Evolutionary conservation across 1,284 basidiomycete species (phyloP), one percentile per base, ranked within the genome.

Genomic region (Leccinum solheimii): DNA sequence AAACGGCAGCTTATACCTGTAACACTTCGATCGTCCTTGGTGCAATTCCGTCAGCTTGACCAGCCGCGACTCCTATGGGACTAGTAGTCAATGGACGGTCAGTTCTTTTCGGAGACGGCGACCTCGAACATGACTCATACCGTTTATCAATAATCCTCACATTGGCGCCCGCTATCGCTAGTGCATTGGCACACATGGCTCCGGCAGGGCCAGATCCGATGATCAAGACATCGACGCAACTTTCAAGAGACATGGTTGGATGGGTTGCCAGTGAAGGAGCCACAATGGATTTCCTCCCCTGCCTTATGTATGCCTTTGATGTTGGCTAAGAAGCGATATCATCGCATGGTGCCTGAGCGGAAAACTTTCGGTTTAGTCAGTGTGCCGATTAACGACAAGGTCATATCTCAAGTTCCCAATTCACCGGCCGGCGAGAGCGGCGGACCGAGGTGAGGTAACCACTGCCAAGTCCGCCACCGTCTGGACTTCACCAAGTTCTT

Each of bases 401-500:
- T 34, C 23, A 23, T 11, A 13, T 34, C 32, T 34, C 32, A 34
- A 34, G 30, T 30, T 30, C 26, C 9, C 30, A 34, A 13, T 34
- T 30, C 30, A 30, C 30, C 30, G 36, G 14, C 14, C 36, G 36
- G 8, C 11, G 14, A 14, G 36, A 38, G 16, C 36, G 14, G 36
- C 34, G 13, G 34, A 38, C 36, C 83, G 13, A 6, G 32, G 32
- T 34, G 13, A 13, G 32, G 6, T 32, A 30, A 30, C 27, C 27
- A 30, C 30, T 30, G 27, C 27, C 8, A 30, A 30, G 27, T 30
- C 27, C 27, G 27, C 27, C 27, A 30, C 27, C 27, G 30, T 30
- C 30, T 9, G 30, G 30, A 30, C 30, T 30, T 30, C 30, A 30
- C 30, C 30, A 30, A 30, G 30, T 30, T 30, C 30, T 30, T 30